Evolutionary conservation across 1,284 basidiomycete species (phyloP).

Genomic region (Cutaneotrichosporon sp.): DNA sequence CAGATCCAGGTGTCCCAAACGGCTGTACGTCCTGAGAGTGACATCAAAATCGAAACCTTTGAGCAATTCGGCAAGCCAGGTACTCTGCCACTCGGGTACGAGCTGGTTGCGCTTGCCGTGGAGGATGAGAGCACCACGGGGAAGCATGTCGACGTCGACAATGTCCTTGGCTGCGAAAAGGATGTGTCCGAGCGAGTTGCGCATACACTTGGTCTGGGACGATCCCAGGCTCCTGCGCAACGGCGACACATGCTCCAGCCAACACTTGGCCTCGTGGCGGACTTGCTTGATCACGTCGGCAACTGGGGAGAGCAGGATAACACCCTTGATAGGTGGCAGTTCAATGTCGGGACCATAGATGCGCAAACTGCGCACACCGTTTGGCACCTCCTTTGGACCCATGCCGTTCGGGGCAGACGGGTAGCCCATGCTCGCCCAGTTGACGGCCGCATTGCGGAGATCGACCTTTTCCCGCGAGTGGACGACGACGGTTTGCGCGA

Average conservation of each 20-base stretch:
- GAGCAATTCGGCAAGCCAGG: slow-evolving; percentile 46
- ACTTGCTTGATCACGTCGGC: slow-evolving; percentile 49
- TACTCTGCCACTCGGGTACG: slow-evolving; percentile 44
- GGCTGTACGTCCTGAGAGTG: slow-evolving; percentile 43
- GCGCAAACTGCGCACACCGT: slow-evolving; percentile 26
- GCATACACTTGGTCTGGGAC: slow-evolving; percentile 44
- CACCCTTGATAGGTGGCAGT: slow-evolving; percentile 40
- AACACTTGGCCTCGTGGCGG: slow-evolving; percentile 38
- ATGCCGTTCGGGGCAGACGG: not conserved
- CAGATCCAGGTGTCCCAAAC: slow-evolving; percentile 43
- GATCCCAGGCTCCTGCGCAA: slow-evolving; percentile 44
- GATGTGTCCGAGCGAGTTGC: slow-evolving; percentile 47
- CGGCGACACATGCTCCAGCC: slow-evolving; percentile 46
- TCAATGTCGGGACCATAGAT: slow-evolving; percentile 44
- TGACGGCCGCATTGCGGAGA: slow-evolving; percentile 16
- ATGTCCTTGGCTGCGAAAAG: slow-evolving; percentile 47
- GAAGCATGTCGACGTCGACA: slow-evolving; percentile 41
- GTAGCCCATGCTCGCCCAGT: slow-evolving; percentile 12
- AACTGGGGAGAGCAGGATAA: slow-evolving; percentile 46
- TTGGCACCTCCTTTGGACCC: slow-evolving; percentile 15
- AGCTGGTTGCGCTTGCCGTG: slow-evolving; percentile 35
- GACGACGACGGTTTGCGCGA: slow-evolving; percentile 30
- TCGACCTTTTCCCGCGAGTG: slow-evolving; percentile 23
- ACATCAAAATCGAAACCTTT: slow-evolving; percentile 45
- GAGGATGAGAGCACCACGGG: slow-evolving; percentile 43